A percentile compares a stretch with the other conserved stretches of the same genome.
Conservation (phyloP, 345 rosid genomes). For the Gossypium arboreum region DNA sequence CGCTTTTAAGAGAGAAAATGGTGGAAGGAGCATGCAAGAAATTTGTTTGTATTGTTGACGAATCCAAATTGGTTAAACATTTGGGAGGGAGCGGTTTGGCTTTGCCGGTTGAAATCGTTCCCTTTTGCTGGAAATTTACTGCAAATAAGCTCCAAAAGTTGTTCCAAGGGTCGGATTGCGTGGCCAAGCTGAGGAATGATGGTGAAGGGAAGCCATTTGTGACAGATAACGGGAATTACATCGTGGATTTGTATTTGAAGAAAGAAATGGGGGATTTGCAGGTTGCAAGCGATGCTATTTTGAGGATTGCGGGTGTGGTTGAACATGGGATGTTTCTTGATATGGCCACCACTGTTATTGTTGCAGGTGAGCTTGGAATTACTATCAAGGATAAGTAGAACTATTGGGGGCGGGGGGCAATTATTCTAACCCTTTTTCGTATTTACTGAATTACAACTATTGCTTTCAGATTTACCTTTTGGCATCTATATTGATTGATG, state of each 20-base stretch:
- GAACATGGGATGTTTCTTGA: slow-evolving; percentile 95
- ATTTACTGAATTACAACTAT: slow-evolving; percentile 1
- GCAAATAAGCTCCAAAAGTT: slow-evolving; percentile 46
- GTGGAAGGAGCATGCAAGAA: slow-evolving; percentile 74
- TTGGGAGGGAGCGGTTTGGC: slow-evolving; percentile 76
- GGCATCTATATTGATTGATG: neutral
- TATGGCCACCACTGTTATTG: slow-evolving; percentile 92
- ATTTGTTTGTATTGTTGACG: slow-evolving; percentile 49
- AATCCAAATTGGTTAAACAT: slow-evolving; percentile 43
- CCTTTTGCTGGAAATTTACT: slow-evolving; percentile 79
- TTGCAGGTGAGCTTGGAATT: slow-evolving; percentile 83
- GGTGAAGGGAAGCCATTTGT: slow-evolving; percentile 48
- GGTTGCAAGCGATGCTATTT: slow-evolving; percentile 64
- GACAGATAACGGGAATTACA: slow-evolving; percentile 80
- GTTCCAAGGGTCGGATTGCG: slow-evolving; percentile 59
- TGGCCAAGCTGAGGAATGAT: slow-evolving; percentile 47
- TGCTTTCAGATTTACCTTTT: neutral
- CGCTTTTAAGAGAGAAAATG: slow-evolving; percentile 90
- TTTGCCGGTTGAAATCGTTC: slow-evolving; percentile 81
- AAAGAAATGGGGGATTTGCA: slow-evolving; percentile 76
- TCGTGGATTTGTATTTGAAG: slow-evolving; percentile 69
- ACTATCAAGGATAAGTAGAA: slow-evolving; percentile 46
- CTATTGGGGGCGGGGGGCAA: neutral
- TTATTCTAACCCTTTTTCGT: neutral
- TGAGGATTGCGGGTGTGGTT: slow-evolving; percentile 80